Evolutionary conservation across 192 early-diverging fungal species (phyloP).

Genomic region (Coemansia sp.): DNA sequence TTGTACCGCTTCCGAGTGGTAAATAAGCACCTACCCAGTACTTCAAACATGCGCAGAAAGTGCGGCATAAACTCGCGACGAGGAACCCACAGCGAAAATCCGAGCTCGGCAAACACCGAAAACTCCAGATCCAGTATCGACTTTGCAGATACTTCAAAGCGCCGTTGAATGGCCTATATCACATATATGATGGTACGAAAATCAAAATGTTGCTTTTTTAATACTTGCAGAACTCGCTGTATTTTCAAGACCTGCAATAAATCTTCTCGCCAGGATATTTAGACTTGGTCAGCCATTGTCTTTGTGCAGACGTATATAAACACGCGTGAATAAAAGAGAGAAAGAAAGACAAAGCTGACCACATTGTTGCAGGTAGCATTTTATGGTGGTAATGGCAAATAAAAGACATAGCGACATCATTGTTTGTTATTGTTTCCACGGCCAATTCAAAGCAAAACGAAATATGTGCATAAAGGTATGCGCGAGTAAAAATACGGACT

Average conservation of each 20-base stretch:
- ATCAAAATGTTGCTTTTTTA: too few species aligned
- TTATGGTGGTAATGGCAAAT: slow-evolving; percentile 7
- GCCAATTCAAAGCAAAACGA: slow-evolving; percentile 5
- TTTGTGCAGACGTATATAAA: not conserved
- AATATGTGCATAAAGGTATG: not conserved
- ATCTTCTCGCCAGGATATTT: slow-evolving; percentile 5
- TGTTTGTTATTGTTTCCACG: slow-evolving; percentile 6
- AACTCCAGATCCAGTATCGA: slow-evolving; percentile 89
- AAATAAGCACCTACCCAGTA: slow-evolving; percentile 45
- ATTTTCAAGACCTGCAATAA: not conserved
- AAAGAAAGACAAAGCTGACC: not conserved
- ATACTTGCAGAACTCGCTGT: not conserved
- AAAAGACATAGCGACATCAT: slow-evolving; percentile 5
- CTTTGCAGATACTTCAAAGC: slow-evolving; percentile 71
- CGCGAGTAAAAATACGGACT: not conserved
- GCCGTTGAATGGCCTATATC: slow-evolving; percentile 64
- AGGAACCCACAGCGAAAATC: slow-evolving; percentile 88
- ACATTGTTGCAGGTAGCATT: not conserved
- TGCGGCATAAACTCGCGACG: slow-evolving; percentile 89
- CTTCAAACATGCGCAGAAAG: slow-evolving; percentile 77
- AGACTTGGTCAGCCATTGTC: not conserved
- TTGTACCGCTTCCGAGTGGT: not conserved
- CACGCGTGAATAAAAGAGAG: not conserved
- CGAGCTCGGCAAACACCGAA: slow-evolving; percentile 83
- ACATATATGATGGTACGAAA: not conserved